phyloP scores from a whole-genome alignment of 2,329 filamentous ascomycete genomes.

The Fusarium torreyae region DNA sequence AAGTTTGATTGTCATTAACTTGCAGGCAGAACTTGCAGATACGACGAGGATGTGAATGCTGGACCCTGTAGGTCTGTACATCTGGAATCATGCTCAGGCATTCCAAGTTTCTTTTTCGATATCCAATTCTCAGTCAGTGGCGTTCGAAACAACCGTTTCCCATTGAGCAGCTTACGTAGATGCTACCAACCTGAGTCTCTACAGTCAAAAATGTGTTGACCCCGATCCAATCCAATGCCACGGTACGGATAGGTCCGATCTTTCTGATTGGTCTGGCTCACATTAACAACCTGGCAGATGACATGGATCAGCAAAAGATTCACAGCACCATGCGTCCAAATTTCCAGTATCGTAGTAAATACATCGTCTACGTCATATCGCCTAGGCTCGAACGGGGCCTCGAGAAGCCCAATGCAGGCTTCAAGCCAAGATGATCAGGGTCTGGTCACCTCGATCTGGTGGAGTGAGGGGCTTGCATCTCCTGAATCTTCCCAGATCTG shows the following conservation, averaged over 20 bases:
- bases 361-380: neutral
- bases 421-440: neutral
- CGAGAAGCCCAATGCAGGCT: too few species aligned
- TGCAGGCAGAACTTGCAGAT: neutral
- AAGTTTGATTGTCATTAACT: neutral
- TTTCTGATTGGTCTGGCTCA: neutral
- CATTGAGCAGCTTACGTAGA: conserved; percentile 5
- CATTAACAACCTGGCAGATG: too few species aligned
- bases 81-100: neutral
- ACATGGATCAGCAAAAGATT: too few species aligned
- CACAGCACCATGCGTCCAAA: too few species aligned
- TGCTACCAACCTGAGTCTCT: conserved; percentile 4
- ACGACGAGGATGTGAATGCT: neutral
- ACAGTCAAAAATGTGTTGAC: too few species aligned
- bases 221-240: neutral
- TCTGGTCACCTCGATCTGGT: neutral
- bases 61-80: neutral
- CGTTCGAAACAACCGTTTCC: neutral
- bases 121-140: neutral
- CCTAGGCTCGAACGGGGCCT: neutral
- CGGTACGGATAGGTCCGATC: neutral
- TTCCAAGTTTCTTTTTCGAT: neutral
- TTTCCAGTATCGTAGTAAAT: neutral
- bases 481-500: neutral
- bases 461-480: neutral